Evolutionary conservation across 495 filamentous ascomycete genomes (phyloP), one percentile per base, ranked within the genome.

Genomic region (Jackrogersella minutella): DNA sequence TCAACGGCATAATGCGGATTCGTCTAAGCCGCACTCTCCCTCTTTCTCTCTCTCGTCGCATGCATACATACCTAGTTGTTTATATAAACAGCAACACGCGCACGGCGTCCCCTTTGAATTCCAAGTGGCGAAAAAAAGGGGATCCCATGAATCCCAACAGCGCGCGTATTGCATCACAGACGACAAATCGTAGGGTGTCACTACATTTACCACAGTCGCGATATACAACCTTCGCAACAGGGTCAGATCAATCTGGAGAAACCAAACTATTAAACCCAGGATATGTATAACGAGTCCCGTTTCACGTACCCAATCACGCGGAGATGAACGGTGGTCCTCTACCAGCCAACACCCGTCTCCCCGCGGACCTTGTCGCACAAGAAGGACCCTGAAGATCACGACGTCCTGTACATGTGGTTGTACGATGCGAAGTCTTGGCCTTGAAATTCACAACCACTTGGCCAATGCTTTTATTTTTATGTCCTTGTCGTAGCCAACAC

Each of bases 311-410:
- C 66, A 69, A 64, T 69, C 66, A 64, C 16, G 50, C 50, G 31
- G 26, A 51, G 60, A 64, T 22, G 34, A 62, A 26, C 33, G 37
- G 43, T 65, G 49, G 39, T 41, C 44, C 62, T 43, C 50, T 30
- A 62, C 58, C 58, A 68, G 33, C 33, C 30, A 58, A 13, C 66
- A 55, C 56, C 66, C 66, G 66, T 58, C 66, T 69, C 66, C 66
- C 66, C 66, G 66, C 66, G 51, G 51, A 62, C 41, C 40, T 64
- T 40, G 66, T 69, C 37, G 52, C 61, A 69, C 66, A 64, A 61
- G 56, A 44, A 62, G 57, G 66, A 69, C 66, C 66, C 66, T 69
- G 66, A 69, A 69, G 66, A 69, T 69, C 66, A 69, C 57, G 34
- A 52, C 61, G 37, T 61, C 66, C 51, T 64, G 60, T 64, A 69